A percentile compares a stretch with the other conserved stretches of the same genome.
Conservation (phyloP, 192 early-diverging fungal species). For the Allomyces macrogynus region DNA sequence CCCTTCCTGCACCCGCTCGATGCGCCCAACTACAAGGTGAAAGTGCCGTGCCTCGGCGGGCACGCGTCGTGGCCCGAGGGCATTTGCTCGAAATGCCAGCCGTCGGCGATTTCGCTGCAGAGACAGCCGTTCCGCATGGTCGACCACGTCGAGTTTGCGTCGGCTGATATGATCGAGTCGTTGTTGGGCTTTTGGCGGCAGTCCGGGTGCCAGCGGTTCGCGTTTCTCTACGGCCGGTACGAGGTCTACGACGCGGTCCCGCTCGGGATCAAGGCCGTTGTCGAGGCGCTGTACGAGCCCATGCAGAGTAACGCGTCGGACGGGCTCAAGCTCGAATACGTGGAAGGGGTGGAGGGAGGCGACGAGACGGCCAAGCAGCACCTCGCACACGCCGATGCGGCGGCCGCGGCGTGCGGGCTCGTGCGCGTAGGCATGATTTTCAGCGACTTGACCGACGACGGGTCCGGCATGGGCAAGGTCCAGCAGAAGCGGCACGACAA, state of each 20-base stretch:
- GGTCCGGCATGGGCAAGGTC: slow-evolving; percentile 54
- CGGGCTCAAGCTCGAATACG: slow-evolving; percentile 32
- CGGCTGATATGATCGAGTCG: slow-evolving; percentile 48
- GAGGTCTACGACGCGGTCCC: slow-evolving; percentile 78
- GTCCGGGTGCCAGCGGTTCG: slow-evolving; percentile 75
- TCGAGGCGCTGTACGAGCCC: slow-evolving; percentile 85
- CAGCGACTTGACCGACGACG: slow-evolving; percentile 75
- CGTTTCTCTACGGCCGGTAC: slow-evolving; percentile 84
- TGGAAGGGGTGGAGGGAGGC: background rate
- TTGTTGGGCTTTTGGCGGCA: slow-evolving; percentile 73
- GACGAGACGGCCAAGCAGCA: slow-evolving; percentile 16
- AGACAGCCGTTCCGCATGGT: slow-evolving; percentile 82
- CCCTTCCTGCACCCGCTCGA: slow-evolving; percentile 52
- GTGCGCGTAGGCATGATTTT: slow-evolving; percentile 72
- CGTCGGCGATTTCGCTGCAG: slow-evolving; percentile 72
- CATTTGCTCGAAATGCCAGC: slow-evolving; percentile 97
- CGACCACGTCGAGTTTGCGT: slow-evolving; percentile 91
- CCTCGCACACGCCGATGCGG: slow-evolving; percentile 26
- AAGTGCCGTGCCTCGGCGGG: slow-evolving; percentile 48
- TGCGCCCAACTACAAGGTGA: slow-evolving; percentile 58
- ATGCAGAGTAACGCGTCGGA: slow-evolving; percentile 61
- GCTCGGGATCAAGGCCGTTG: slow-evolving; percentile 86
- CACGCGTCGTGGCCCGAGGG: slow-evolving; percentile 83
- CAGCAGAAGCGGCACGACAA: slow-evolving; percentile 72
- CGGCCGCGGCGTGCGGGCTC: slow-evolving; percentile 45